These are phyloP conservation scores for Colletotrichum destructivum DNA, from an alignment of 2,329 filamentous ascomycete species.

Conservation along the genomic window DNA sequence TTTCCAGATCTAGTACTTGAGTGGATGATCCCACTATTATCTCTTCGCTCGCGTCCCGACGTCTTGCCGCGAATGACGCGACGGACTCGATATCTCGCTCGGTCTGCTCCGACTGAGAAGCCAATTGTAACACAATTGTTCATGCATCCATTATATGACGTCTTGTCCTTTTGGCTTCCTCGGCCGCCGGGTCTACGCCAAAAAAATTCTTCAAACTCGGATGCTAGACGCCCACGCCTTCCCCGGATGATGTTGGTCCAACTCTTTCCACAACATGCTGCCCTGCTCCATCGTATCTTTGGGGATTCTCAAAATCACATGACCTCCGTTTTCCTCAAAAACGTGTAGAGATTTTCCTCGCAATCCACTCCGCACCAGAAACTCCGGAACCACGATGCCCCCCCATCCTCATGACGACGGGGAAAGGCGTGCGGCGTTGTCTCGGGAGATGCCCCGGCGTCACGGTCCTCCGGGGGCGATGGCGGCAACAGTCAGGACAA, in stretches of 20 bases:
- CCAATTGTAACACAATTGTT: background rate
- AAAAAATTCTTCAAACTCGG: background rate
- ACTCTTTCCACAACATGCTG: background rate
- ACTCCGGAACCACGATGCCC: constrained; percentile 4
- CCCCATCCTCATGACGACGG: background rate
- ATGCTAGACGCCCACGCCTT: background rate
- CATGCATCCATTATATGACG: background rate
- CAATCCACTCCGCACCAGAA: constrained; percentile 12
- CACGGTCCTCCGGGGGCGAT: constrained; percentile 26
- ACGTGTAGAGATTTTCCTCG: background rate
- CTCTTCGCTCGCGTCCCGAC: background rate
- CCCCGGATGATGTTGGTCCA: background rate
- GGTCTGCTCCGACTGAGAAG: constrained; percentile 10
- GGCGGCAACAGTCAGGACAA: background rate
- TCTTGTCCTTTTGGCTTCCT: background rate
- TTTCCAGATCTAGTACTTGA: background rate
- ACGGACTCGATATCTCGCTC: constrained; percentile 5
- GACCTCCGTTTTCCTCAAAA: background rate
- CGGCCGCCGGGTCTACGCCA: constrained; percentile 6
- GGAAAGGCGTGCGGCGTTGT: background rate
- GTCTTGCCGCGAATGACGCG: constrained; percentile 12
- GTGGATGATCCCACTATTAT: background rate
- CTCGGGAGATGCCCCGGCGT: background rate
- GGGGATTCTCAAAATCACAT: background rate
- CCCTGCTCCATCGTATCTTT: background rate